A percentile compares a stretch with the other conserved stretches of the same genome.
Evolutionary conservation across 495 filamentous ascomycete species (phyloP).

Genomic region (Daldinia grandis): DNA sequence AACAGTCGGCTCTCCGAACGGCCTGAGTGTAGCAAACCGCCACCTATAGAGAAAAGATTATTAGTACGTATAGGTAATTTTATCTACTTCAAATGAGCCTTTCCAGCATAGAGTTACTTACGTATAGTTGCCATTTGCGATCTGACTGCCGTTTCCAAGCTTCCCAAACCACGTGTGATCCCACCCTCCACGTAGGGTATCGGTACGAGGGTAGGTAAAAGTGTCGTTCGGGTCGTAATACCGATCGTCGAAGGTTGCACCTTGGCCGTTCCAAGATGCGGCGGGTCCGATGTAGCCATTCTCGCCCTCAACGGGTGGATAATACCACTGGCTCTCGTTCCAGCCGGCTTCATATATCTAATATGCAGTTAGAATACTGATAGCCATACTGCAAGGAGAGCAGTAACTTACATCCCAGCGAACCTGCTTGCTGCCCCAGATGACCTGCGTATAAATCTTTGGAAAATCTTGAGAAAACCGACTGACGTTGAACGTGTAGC

Average conservation of each 20-base stretch:
- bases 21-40: constrained; percentile 31
- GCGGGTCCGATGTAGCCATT: constrained; percentile 19
- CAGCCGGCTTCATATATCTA: background rate
- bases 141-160: background rate
- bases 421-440: background rate
- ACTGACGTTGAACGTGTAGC: background rate
- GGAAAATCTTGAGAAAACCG: background rate
- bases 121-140: background rate
- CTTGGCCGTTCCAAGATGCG: constrained; percentile 22
- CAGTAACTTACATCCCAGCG: background rate
- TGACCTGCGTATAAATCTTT: background rate
- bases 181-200: constrained; percentile 14
- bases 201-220: constrained; percentile 24
- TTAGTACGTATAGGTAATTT: background rate
- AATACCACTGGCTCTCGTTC: background rate
- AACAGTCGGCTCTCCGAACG: constrained; percentile 29
- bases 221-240: constrained; percentile 31
- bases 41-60: background rate
- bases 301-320: background rate
- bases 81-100: background rate
- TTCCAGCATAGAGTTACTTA: background rate
- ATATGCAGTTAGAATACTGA: background rate
- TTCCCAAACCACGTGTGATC: background rate
- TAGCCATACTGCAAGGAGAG: background rate
- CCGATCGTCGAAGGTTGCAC: constrained; percentile 7